phyloP scores from a whole-genome alignment of 352 stramenopile species.

The Globisporangium carolinianum region DNA sequence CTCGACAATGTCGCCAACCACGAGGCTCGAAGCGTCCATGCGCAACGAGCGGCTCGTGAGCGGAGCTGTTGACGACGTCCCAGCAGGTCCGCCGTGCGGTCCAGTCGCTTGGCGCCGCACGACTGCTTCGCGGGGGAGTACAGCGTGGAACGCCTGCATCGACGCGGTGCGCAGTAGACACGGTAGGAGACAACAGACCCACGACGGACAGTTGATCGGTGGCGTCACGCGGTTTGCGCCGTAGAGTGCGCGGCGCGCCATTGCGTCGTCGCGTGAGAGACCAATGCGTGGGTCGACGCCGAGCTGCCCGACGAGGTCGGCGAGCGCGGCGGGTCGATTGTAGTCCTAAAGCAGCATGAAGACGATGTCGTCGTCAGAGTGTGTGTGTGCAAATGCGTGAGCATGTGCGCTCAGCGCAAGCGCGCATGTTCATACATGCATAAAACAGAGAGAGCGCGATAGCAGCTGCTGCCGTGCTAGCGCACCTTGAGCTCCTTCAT shows the following conservation, averaged over 20 bases:
- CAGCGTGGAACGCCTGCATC: conserved; percentile 87
- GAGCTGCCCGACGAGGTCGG: conserved; percentile 60
- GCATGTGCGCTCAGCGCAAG: not conserved
- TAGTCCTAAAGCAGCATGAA: conserved; percentile 34
- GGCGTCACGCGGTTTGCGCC: conserved; percentile 88
- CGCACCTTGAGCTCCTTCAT: conserved; percentile 19
- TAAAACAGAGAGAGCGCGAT: too few species aligned
- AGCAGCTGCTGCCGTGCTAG: too few species aligned
- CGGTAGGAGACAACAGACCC: conserved; percentile 91
- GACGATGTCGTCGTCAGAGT: too few species aligned
- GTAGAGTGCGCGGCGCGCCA: conserved; percentile 54
- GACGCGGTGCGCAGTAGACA: conserved; percentile 88
- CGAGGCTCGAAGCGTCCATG: conserved; percentile 89
- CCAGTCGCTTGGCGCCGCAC: conserved; percentile 44
- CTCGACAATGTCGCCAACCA: conserved; percentile 90
- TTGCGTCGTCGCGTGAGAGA: conserved; percentile 68
- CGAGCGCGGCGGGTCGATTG: conserved; percentile 23
- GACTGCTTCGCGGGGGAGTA: conserved; percentile 86
- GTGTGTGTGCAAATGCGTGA: not conserved
- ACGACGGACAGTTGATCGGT: conserved; percentile 90
- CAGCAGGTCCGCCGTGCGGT: not conserved
- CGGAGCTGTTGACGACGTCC: conserved; percentile 2
- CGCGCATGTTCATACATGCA: not conserved
- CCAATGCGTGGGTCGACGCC: conserved; percentile 47
- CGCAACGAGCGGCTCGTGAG: conserved; percentile 62